phyloP scores from a whole-genome alignment of 805 yeast species.

The Myxozyma melibiosi region DNA sequence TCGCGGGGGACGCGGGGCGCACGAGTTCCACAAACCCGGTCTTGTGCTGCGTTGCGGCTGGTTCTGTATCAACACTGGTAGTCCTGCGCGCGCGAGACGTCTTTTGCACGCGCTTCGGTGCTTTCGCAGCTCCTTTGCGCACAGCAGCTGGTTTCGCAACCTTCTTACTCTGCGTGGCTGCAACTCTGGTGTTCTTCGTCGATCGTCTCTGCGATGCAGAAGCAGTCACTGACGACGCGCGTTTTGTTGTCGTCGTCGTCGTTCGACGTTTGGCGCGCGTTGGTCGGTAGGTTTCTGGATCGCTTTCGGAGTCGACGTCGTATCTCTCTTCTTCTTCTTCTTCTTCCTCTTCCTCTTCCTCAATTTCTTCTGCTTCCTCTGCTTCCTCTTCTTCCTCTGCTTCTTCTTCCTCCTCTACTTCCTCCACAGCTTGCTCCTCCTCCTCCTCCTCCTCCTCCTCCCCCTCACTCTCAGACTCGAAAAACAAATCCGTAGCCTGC shows the following conservation, averaged over 20 bases:
- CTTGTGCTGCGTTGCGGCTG: neutral
- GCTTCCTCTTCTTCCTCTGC: conserved; percentile 15
- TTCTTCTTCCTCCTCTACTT: conserved; percentile 11
- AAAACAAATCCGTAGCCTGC: too few relatives aligned
- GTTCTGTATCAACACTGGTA: neutral
- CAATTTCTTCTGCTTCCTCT: conserved; percentile 8
- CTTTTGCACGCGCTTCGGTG: neutral
- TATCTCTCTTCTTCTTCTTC: neutral
- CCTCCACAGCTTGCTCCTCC: conserved; percentile 8
- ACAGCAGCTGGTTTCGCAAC: neutral
- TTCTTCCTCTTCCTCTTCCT: conserved; percentile 8
- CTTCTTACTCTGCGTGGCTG: too few relatives aligned
- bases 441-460: conserved; percentile 15
- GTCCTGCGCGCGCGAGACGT: conserved; percentile 1
- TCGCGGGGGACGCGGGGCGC: neutral
- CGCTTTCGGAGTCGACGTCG: neutral
- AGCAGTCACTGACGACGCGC: conserved; percentile 1
- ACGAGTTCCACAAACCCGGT: conserved; percentile 11
- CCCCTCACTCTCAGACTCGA: neutral
- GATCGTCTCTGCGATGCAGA: neutral
- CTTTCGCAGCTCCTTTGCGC: neutral
- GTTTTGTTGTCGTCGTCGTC: neutral
- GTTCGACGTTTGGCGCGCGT: too few relatives aligned
- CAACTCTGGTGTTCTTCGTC: too few relatives aligned
- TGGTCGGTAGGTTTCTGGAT: conserved; percentile 5